Conservation (phyloP, 2,329 filamentous ascomycete species). For the Bisporella sp. region DNA sequence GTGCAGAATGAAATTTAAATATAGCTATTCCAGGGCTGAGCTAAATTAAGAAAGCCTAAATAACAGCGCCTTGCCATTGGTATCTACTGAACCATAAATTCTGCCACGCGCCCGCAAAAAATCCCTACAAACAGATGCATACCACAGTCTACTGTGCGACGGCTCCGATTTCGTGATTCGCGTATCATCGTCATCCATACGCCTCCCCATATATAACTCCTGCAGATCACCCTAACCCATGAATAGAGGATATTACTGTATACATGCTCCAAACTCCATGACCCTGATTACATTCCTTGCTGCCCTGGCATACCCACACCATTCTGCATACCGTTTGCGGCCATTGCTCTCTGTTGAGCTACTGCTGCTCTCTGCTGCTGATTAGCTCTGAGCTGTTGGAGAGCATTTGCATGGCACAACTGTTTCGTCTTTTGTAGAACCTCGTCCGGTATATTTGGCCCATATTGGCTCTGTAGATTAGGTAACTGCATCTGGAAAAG, state of each 20-base stretch:
- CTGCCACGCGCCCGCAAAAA: too few relatives aligned
- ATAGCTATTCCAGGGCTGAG: too few relatives aligned
- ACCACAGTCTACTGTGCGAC: too few relatives aligned
- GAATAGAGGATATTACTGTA: background rate
- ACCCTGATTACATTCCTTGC: constrained; percentile 3
- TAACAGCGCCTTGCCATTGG: too few relatives aligned
- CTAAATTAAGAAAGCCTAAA: too few relatives aligned
- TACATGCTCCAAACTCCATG: background rate
- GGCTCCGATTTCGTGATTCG: too few relatives aligned
- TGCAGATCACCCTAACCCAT: too few relatives aligned
- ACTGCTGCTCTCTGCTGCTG: constrained; percentile 8
- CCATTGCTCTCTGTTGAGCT: constrained; percentile 16
- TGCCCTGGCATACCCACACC: constrained; percentile 21
- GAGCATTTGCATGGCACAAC: constrained; percentile 10
- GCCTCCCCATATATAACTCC: too few relatives aligned
- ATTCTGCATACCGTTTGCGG: constrained; percentile 23
- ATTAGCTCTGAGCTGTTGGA: constrained; percentile 7
- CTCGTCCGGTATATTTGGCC: constrained; percentile 13
- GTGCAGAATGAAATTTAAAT: too few relatives aligned
- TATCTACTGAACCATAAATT: too few relatives aligned
- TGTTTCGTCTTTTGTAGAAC: constrained; percentile 7
- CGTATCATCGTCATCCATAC: too few relatives aligned
- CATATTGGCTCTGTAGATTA: constrained; percentile 6
- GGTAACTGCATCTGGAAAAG: constrained; percentile 17
- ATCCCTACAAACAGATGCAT: too few relatives aligned